Evolutionary conservation across 2,329 filamentous ascomycete genomes (phyloP).

Genomic region (Paecilomyces formosus): DNA sequence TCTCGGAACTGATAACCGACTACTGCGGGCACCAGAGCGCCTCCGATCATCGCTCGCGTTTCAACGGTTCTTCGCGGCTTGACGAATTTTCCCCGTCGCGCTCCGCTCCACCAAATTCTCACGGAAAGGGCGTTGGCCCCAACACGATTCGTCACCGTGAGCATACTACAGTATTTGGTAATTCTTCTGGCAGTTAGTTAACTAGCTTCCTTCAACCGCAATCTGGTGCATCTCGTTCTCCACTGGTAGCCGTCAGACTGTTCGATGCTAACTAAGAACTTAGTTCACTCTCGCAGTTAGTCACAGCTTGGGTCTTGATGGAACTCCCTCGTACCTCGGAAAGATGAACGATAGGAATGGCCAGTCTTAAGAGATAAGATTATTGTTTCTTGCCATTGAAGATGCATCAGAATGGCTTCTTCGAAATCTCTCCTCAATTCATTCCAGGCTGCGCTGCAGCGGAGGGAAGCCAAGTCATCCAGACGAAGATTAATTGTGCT

Average conservation of each 20-base stretch:
- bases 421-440: slow-evolving; percentile 19
- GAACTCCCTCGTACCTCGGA: neutral
- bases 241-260: neutral
- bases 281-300: neutral
- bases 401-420: neutral
- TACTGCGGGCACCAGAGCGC: neutral
- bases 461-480: slow-evolving; percentile 36
- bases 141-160: neutral
- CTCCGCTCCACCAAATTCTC: neutral
- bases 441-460: slow-evolving; percentile 25
- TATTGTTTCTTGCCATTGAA: slow-evolving; percentile 6
- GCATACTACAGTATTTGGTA: neutral
- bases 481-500: slow-evolving; percentile 42
- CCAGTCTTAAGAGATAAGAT: neutral
- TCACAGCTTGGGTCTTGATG: neutral
- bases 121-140: neutral
- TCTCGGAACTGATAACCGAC: neutral
- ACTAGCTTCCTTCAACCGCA: neutral
- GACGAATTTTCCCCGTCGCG: neutral
- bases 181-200: neutral
- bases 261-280: neutral
- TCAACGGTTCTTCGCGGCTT: neutral
- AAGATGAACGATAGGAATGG: neutral
- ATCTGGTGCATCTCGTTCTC: neutral
- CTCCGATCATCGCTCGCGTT: neutral